Evolutionary conservation across 805 yeast species (phyloP).

Genomic region (Cyberlindnera euphorbiiphila): DNA sequence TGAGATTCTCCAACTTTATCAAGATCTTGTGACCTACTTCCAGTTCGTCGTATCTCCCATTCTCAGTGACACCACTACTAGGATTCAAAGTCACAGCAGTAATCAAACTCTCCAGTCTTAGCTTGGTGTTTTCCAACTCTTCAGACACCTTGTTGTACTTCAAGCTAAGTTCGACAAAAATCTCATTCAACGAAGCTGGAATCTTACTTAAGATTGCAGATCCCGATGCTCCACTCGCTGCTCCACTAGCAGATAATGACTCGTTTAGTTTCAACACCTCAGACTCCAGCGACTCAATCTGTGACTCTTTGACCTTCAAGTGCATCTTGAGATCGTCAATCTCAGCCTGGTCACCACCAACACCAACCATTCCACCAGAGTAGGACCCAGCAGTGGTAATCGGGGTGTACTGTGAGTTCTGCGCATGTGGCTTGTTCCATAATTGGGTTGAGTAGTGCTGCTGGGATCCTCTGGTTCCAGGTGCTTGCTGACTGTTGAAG

Average conservation of each 20-base stretch:
- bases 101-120: slow-evolving; percentile 57
- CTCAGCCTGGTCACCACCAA: slow-evolving; percentile 5
- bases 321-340: slow-evolving; percentile 45
- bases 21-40: slow-evolving; percentile 73
- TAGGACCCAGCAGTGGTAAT: slow-evolving; percentile 3
- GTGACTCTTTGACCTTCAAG: slow-evolving; percentile 51
- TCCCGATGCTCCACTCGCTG: background rate
- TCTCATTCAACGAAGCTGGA: slow-evolving; percentile 41
- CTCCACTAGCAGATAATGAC: slow-evolving; percentile 7
- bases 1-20: slow-evolving; percentile 53
- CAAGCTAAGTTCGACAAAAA: slow-evolving; percentile 46
- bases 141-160: slow-evolving; percentile 42
- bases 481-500: slow-evolving; percentile 5
- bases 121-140: slow-evolving; percentile 60
- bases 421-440: slow-evolving; percentile 14
- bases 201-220: slow-evolving; percentile 19
- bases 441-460: slow-evolving; percentile 12
- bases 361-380: background rate
- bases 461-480: too few species aligned
- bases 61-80: slow-evolving; percentile 39
- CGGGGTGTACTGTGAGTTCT: slow-evolving; percentile 5
- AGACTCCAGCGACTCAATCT: slow-evolving; percentile 41
- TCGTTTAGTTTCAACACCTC: slow-evolving; percentile 40
- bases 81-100: slow-evolving; percentile 55
- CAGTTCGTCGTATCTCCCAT: slow-evolving; percentile 68